Evolutionary conservation across 768 basidiomycete species (phyloP), one percentile per base, ranked within the genome.

Genomic region (Lentinula aciculospora): DNA sequence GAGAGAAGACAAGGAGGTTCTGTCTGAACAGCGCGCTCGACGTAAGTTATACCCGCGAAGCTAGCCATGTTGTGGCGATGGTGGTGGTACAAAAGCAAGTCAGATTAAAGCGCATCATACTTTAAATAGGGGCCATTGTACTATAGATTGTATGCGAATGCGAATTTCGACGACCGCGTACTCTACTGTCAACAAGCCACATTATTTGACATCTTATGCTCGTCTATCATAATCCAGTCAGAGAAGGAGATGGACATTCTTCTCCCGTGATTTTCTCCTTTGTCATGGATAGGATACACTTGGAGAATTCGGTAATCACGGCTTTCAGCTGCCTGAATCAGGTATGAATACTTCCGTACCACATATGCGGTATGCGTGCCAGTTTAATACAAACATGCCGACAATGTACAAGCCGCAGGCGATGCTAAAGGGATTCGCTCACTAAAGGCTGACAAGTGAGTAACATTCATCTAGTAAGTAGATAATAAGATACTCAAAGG

Each of bases 21-120:
- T 6, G 67, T 69, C 48, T 69, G 68, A 37, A 62, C 61, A n/a
- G 62, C 68, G 31, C 65, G 65, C 42, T 70, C 65, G n/a, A 60
- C 59, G 53, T 68, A 68, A 23, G 23, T 57, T 37, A 32, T 32
- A 49, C 39, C 34, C 23, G 31, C 13, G 27, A 40, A n/a, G 47
- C 27, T 28, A 42, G 36, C 56, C 55, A 58, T 51, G 49, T 37
- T 37, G 55, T 57, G 32, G 40, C 4, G 23, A 54, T 27, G 31
- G 17, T 42, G 53, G 32, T 21, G 49, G 51, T 53, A 37, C 17
- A 44, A 3, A 23, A 9, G 21, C 42, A 44, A 44, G 42, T 21
- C 9, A 9, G 19, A 44, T 10, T 4, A 44, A 12, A 44, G 32
- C 32, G 32, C 13, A 13, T 34, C 3, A 34, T 23, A 21, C 9